Evolutionary conservation across 1,284 basidiomycete genomes (phyloP).

Genomic region (Cryptococcus amylolentus): DNA sequence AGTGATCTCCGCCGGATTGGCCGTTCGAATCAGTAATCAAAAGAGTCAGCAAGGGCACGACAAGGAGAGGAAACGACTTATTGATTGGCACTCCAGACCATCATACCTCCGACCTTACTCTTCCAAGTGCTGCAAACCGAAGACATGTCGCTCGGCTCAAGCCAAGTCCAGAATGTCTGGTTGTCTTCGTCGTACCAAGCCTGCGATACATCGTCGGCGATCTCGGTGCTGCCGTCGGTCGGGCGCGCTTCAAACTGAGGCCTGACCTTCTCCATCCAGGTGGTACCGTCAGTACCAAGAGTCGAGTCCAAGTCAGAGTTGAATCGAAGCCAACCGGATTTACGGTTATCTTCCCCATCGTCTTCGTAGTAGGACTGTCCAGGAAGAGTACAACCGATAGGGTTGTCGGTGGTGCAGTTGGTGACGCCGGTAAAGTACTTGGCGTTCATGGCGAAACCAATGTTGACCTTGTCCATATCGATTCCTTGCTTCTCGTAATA

Average conservation of each 20-base stretch:
- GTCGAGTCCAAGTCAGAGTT: conserved; percentile 15
- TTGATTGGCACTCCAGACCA: conserved; percentile 29
- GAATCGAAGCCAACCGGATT: conserved; percentile 17
- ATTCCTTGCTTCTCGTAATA: conserved; percentile 18
- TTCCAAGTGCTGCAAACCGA: conserved; percentile 18
- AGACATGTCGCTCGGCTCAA: conserved; percentile 15
- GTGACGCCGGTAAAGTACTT: conserved; percentile 32
- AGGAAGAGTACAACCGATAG: conserved; percentile 24
- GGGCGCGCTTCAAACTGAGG: conserved; percentile 10
- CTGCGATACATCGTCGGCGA: conserved; percentile 5
- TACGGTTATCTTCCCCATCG: conserved; percentile 9
- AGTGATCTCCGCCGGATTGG: conserved; percentile 12
- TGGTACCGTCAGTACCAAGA: neutral
- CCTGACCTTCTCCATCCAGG: neutral
- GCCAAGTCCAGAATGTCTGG: conserved; percentile 29
- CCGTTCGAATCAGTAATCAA: conserved; percentile 6
- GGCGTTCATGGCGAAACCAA: conserved; percentile 34
- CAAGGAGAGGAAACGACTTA: neutral
- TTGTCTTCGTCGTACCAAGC: conserved; percentile 13
- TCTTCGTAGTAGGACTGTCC: conserved; percentile 9
- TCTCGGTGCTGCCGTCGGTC: conserved; percentile 1
- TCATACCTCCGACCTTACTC: conserved; percentile 21
- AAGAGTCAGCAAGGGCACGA: neutral
- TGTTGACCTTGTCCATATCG: conserved; percentile 16
- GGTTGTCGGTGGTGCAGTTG: conserved; percentile 5